phyloP scores from a whole-genome alignment of 164 flowering plant genomes.

The Echeveria elegans region DNA sequence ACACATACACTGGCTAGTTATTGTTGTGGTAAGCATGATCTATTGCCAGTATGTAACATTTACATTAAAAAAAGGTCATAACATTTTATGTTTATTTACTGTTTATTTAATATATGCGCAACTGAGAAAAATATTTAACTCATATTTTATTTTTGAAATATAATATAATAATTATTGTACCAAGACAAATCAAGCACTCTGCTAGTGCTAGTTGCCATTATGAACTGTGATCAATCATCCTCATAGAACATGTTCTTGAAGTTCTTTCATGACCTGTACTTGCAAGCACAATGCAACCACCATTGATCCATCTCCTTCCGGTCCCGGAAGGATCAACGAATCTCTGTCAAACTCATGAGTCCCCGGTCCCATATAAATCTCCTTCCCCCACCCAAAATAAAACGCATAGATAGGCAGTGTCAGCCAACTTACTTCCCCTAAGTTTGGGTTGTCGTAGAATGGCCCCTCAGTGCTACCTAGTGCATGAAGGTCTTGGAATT shows the following conservation, averaged over 20 bases:
- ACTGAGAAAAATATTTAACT: too few species aligned
- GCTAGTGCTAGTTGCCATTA: too few species aligned
- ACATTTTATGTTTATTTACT: too few species aligned
- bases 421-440: conserved; percentile 30
- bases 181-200: too few species aligned
- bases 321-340: conserved; percentile 17
- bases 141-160: too few species aligned
- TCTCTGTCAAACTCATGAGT: conserved; percentile 28
- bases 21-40: too few species aligned
- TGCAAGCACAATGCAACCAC: conserved; percentile 26
- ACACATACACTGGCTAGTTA: too few species aligned
- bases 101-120: too few species aligned
- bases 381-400: conserved; percentile 47
- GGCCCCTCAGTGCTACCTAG: conserved; percentile 15
- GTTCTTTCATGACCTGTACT: conserved; percentile 24
- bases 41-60: too few species aligned
- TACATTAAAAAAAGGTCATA: too few species aligned
- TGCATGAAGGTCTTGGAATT: conserved; percentile 20
- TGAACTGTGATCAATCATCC: conserved; percentile 15
- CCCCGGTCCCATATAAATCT: conserved; percentile 29
- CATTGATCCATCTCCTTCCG: conserved; percentile 29
- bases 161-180: too few species aligned
- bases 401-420: conserved; percentile 22
- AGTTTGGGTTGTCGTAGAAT: conserved; percentile 26
- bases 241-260: conserved; percentile 31